Evolutionary conservation across 2,329 filamentous ascomycete species (phyloP), one percentile per base, ranked within the genome.

Genomic region (Penicillium corylophilum): DNA sequence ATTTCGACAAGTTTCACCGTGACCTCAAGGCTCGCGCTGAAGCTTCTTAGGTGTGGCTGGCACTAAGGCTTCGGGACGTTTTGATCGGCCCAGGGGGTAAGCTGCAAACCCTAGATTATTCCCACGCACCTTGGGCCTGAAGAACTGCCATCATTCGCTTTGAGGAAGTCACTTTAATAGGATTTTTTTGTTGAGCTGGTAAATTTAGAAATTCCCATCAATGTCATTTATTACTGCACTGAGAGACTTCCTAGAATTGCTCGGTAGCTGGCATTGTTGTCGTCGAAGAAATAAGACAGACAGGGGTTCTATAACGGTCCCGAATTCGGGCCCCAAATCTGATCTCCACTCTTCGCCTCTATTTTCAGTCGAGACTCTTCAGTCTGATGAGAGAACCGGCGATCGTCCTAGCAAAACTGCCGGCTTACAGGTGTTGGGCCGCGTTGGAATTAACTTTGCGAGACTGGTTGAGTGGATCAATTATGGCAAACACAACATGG

Each of bases 21-120:
- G 56, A 66, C 13, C 52, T 66, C 8, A 66, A 64, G 46, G 51
- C 36, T n/a, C 56, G 57, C 4, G 61, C 56, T 26, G 64, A 65
- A 20, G 49, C 50, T 38, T n/a, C 31, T 16, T 49, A 28, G 42
- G 8, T 36, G 22, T n/a, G 12, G 8, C 23, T 43, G 18, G 16
- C 24, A 29, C 18, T 13, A 24, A n/a, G n/a, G 7, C 7, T 35
- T 28, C 26, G 23, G 28, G 36, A 13, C 18, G 10, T 20, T 31
- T 9, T 15, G 23, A 26, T 26, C 40, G 23, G 23, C 40, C 35
- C 13, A 23, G n/a, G 29, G 38, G 22, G 22, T n/a, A 13, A n/a
- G 2, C 20, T 40, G 26, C n/a, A 33, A 6, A 15, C 29, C 10
- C 13, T 28, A 35, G 31, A 5, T 41, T 42, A 26, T 36, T 33